A percentile compares a stretch with the other conserved stretches of the same genome.
Evolutionary conservation across 352 stramenopile genomes (phyloP).

Genomic region (Blastocystis hominis): DNA sequence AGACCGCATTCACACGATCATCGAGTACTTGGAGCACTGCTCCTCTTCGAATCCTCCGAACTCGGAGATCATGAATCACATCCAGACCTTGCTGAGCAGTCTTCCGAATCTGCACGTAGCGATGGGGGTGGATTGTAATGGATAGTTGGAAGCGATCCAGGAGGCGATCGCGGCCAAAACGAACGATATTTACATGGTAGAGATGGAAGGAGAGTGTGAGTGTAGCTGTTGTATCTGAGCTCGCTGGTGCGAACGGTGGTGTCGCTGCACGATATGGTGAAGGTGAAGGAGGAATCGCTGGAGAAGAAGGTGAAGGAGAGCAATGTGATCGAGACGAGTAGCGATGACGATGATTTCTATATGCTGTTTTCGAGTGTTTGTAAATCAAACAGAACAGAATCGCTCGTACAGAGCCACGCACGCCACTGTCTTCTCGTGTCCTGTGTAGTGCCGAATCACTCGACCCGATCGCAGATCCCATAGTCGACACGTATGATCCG

Average conservation of each 20-base stretch:
- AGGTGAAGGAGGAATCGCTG: conserved; percentile 26
- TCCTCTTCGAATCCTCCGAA: background rate
- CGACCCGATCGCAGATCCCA: conserved; percentile 43
- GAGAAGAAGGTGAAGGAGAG: conserved; percentile 31
- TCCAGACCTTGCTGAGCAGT: conserved; percentile 20
- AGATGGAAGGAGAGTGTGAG: background rate
- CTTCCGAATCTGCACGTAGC: conserved; percentile 52
- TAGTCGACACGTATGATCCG: conserved; percentile 39
- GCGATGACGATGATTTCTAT: background rate
- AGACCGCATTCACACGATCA: conserved; percentile 36
- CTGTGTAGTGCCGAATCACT: conserved; percentile 53
- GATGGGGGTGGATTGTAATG: background rate
- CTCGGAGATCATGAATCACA: conserved; percentile 42
- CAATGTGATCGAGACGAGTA: background rate
- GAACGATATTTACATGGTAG: conserved; percentile 55
- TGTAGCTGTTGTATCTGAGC: conserved; percentile 40
- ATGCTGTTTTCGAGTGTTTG: conserved; percentile 42
- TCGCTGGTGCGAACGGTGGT: conserved; percentile 36
- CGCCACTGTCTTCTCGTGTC: conserved; percentile 51
- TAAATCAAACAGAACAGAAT: conserved; percentile 8
- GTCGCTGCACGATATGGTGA: conserved; percentile 52
- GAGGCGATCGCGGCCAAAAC: conserved; percentile 44
- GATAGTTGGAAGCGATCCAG: conserved; percentile 46
- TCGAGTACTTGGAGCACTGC: conserved; percentile 46
- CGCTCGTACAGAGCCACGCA: conserved; percentile 40